phyloP scores from a whole-genome alignment of 78 protist species.

The Dictyostelium discoideum region DNA sequence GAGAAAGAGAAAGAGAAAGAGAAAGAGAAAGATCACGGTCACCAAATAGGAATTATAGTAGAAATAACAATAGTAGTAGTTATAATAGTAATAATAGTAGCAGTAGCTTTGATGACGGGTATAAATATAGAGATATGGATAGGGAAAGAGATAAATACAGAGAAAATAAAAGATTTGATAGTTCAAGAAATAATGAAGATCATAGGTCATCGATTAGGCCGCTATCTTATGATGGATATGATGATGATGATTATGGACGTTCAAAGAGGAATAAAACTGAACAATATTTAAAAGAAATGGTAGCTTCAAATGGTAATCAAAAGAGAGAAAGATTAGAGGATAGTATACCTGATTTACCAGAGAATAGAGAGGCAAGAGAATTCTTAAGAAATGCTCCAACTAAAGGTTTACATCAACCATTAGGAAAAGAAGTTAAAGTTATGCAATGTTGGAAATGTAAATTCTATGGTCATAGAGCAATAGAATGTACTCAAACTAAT shows the following conservation, averaged over 20 bases:
- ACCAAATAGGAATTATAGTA: background rate
- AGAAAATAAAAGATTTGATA: background rate
- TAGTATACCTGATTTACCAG: conserved; percentile 68
- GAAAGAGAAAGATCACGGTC: background rate
- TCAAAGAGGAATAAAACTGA: background rate
- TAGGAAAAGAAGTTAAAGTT: conserved; percentile 73
- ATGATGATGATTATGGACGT: background rate
- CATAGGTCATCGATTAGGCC: background rate
- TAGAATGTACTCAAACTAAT: conserved; percentile 43
- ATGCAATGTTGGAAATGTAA: conserved; percentile 81
- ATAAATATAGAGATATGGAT: background rate
- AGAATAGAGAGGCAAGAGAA: conserved; percentile 53
- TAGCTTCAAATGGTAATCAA: background rate
- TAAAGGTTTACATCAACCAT: conserved; percentile 76
- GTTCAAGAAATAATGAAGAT: background rate
- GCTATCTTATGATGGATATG: background rate
- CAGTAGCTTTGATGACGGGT: background rate
- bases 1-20: background rate
- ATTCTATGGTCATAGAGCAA: conserved; percentile 47
- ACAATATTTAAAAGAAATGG: background rate
- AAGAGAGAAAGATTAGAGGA: conserved; percentile 7
- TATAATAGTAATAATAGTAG: background rate
- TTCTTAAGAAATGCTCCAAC: conserved; percentile 70
- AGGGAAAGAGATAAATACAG: conserved; percentile 14
- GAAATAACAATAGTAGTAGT: background rate